These are phyloP conservation scores for Xylariaceae sp. DNA, from an alignment of 2,329 filamentous ascomycete species.

Conservation along the genomic window DNA sequence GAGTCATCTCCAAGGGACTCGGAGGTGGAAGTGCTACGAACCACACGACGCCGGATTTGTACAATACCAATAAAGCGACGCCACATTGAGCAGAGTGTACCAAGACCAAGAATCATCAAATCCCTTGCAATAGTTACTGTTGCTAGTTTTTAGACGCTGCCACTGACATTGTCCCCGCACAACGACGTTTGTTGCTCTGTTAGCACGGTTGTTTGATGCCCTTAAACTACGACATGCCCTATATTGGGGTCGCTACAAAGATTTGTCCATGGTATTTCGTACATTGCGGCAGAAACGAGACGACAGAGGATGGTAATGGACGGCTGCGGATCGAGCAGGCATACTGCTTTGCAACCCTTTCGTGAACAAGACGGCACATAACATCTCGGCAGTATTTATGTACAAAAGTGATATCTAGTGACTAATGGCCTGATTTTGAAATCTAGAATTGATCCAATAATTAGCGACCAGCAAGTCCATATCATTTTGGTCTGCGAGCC, in stretches of 20 bases:
- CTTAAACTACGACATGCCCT: too few species aligned
- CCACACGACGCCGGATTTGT: slow-evolving; percentile 16
- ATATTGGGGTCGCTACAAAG: too few species aligned
- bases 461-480: too few species aligned
- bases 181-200: neutral
- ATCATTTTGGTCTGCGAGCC: too few species aligned
- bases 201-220: too few species aligned
- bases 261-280: neutral
- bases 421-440: too few species aligned
- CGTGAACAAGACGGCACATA: too few species aligned
- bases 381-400: too few species aligned
- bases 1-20: neutral
- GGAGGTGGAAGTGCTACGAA: neutral
- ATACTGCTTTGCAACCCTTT: neutral
- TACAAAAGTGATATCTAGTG: too few species aligned
- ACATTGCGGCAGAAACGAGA: neutral
- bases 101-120: slow-evolving; percentile 7
- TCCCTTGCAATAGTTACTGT: slow-evolving; percentile 8
- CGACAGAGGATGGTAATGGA: neutral
- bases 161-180: neutral
- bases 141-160: neutral
- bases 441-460: too few species aligned
- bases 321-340: neutral
- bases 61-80: slow-evolving; percentile 20
- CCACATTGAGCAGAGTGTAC: slow-evolving; percentile 3